A percentile compares a stretch with the other conserved stretches of the same genome.
These are phyloP conservation scores for Quercus lobata DNA, from an alignment of 331 rosid genomes.

Conservation along the genomic window DNA sequence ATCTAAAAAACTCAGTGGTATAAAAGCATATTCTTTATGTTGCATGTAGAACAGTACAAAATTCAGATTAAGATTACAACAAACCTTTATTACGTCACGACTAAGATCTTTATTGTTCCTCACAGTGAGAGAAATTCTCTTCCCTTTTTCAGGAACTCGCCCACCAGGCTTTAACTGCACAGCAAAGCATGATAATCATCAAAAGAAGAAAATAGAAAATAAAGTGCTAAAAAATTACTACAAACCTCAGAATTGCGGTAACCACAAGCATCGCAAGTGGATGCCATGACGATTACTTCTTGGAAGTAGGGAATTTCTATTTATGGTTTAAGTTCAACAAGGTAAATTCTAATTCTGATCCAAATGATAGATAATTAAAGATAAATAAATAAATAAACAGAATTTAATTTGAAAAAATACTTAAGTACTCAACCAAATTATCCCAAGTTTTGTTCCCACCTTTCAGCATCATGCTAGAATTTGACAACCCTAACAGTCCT, in stretches of 20 bases:
- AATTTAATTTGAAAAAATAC: neutral
- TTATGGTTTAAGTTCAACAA: constrained; percentile 42
- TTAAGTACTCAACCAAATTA: neutral
- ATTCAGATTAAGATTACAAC: constrained; percentile 10
- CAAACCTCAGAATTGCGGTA: constrained; percentile 97
- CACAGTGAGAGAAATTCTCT: constrained; percentile 58
- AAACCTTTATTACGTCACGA: constrained; percentile 95
- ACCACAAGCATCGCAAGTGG: constrained; percentile 91
- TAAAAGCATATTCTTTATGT: neutral
- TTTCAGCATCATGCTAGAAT: neutral
- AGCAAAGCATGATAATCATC: constrained; percentile 15
- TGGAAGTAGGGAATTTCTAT: constrained; percentile 93
- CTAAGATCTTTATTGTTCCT: constrained; percentile 66
- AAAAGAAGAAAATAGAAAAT: constrained; percentile 12
- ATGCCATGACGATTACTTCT: constrained; percentile 96
- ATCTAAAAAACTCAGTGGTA: neutral
- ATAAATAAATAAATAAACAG: neutral
- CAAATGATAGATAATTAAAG: neutral
- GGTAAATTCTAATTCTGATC: constrained; percentile 7
- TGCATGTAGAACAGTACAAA: neutral
- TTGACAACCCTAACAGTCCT: neutral
- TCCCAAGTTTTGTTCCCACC: no score
- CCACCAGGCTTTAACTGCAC: constrained; percentile 96
- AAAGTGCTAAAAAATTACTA: constrained; percentile 9
- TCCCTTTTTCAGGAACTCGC: constrained; percentile 81